Evolutionary conservation across 345 rosid species (phyloP).

Genomic region (Bruguiera sexangula): DNA sequence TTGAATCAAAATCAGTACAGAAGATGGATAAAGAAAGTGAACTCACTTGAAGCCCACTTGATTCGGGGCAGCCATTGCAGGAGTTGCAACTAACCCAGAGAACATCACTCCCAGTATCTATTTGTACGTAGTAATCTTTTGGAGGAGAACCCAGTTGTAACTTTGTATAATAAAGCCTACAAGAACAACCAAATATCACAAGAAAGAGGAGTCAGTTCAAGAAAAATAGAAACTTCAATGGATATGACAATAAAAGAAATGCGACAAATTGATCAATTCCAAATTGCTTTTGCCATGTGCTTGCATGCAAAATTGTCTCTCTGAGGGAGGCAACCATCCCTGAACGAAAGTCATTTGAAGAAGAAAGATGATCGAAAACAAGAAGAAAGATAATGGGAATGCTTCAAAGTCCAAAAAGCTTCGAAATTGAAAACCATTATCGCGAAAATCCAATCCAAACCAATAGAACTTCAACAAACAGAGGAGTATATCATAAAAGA

Average conservation of each 20-base stretch:
- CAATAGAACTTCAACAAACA: background rate
- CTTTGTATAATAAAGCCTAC: slow-evolving; percentile 80
- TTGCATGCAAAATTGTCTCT: too few relatives aligned
- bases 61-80: slow-evolving; percentile 84
- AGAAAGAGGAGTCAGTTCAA: slow-evolving; percentile 1
- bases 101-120: slow-evolving; percentile 98
- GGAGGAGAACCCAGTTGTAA: slow-evolving; percentile 85
- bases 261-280: too few relatives aligned
- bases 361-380: background rate
- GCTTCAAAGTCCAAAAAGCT: background rate
- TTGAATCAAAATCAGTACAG: background rate
- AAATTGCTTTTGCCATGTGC: too few relatives aligned
- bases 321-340: background rate
- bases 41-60: slow-evolving; percentile 77
- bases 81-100: slow-evolving; percentile 83
- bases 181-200: slow-evolving; percentile 11
- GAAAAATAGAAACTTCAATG: slow-evolving; percentile 1
- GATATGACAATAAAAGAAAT: too few relatives aligned
- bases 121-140: slow-evolving; percentile 77
- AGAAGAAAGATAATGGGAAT: background rate
- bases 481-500: background rate
- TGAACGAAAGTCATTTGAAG: background rate
- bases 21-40: slow-evolving; percentile 5
- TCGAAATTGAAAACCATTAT: slow-evolving; percentile 2
- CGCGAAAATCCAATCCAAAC: background rate